These are phyloP conservation scores for Botryosphaeria dothidea DNA, from an alignment of 2,329 filamentous ascomycete species.

Conservation along the genomic window DNA sequence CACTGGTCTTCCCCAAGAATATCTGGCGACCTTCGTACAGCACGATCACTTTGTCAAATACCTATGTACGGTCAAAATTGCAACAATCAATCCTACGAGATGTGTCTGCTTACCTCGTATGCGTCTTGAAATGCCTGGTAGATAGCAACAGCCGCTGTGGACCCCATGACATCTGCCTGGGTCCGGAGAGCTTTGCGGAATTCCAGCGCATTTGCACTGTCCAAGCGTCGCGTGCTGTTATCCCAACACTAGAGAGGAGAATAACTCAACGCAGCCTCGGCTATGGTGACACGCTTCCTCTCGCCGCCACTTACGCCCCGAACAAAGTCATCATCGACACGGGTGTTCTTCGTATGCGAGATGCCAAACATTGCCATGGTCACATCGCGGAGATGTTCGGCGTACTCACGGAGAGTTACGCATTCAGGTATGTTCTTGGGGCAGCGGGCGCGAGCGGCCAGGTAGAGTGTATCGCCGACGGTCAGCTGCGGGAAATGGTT, in stretches of 20 bases:
- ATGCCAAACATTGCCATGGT: slow-evolving; percentile 72
- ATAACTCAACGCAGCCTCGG: slow-evolving; percentile 66
- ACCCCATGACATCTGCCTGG: no score
- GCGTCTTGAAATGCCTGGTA: no score
- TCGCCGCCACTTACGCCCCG: slow-evolving; percentile 71
- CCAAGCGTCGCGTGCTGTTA: slow-evolving; percentile 69
- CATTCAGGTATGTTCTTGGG: slow-evolving; percentile 63
- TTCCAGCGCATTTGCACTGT: slow-evolving; percentile 70
- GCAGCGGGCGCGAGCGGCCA: slow-evolving; percentile 70
- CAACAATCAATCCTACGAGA: no score
- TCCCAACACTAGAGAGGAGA: slow-evolving; percentile 68
- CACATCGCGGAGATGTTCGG: slow-evolving; percentile 63
- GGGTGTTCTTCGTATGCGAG: slow-evolving; percentile 65
- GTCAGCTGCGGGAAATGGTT: slow-evolving; percentile 47
- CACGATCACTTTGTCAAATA: no score
- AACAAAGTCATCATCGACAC: slow-evolving; percentile 73
- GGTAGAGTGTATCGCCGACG: slow-evolving; percentile 77
- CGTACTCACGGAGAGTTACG: slow-evolving; percentile 53
- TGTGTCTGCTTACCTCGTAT: no score
- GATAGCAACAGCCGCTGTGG: no score
- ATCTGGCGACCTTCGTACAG: no score
- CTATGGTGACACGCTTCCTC: slow-evolving; percentile 74
- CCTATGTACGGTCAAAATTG: no score
- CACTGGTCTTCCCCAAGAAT: no score
- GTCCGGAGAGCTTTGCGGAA: slow-evolving; percentile 74